Evolutionary conservation across 306 rosid species (phyloP).

Genomic region (Boehmeria nivea): DNA sequence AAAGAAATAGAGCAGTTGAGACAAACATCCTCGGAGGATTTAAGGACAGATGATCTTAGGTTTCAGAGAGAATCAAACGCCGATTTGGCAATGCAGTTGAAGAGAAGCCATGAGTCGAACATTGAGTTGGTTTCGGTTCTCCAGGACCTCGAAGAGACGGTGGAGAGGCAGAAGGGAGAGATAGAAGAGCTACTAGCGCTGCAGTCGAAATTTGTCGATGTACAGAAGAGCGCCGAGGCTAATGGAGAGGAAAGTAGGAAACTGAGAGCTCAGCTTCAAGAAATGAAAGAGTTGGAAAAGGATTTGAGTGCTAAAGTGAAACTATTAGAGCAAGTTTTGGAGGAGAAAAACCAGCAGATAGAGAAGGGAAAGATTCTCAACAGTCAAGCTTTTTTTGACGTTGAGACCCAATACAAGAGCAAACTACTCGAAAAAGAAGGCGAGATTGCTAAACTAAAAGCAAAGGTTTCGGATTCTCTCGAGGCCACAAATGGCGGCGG

Average conservation of each 20-base stretch:
- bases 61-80: slow-evolving; percentile 71
- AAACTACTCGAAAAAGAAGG: slow-evolving; percentile 43
- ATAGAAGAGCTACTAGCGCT: slow-evolving; percentile 50
- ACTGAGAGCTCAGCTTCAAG: slow-evolving; percentile 41
- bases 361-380: slow-evolving; percentile 32
- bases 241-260: slow-evolving; percentile 45
- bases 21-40: slow-evolving; percentile 33
- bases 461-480: slow-evolving; percentile 37
- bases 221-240: slow-evolving; percentile 39
- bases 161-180: slow-evolving; percentile 62
- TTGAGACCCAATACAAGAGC: slow-evolving; percentile 39
- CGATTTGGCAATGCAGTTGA: slow-evolving; percentile 64
- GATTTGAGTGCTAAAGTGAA: slow-evolving; percentile 45
- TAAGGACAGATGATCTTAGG: slow-evolving; percentile 56
- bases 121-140: slow-evolving; percentile 85
- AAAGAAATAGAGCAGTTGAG: slow-evolving; percentile 53
- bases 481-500: slow-evolving; percentile 40
- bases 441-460: slow-evolving; percentile 42
- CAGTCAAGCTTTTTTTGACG: slow-evolving; percentile 28
- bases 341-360: slow-evolving; percentile 40
- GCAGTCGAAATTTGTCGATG: slow-evolving; percentile 37
- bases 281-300: slow-evolving; percentile 60
- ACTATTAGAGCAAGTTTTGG: slow-evolving; percentile 52
- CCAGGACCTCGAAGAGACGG: slow-evolving; percentile 79
- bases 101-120: slow-evolving; percentile 80